Evolutionary conservation across 2,329 filamentous ascomycete genomes (phyloP), one percentile per base, ranked within the genome.

Genomic region (Xylariaceae sp.): DNA sequence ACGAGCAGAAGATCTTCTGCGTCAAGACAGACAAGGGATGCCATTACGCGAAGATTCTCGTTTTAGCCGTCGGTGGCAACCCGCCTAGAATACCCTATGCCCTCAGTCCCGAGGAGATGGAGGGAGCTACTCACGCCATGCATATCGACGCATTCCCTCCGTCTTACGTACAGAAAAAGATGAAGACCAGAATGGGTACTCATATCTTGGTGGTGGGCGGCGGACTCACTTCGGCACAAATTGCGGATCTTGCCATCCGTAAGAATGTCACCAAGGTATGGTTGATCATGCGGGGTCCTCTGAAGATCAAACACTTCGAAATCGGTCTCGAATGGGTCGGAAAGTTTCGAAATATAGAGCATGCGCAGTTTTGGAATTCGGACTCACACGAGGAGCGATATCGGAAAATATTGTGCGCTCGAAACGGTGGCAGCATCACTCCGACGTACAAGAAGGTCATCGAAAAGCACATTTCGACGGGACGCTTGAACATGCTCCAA

Each of bases 301-400:
- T 79, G 9, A 73, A 74, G 62, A 78, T 89, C 48, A 92, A 92
- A 70, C 84, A 86, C 56, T 92, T 92, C 60, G 89, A 92, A 62
- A 79, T 92, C 29, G 81, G 85, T 54, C 76, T 92, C 1, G 78
- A 81, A 47, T 94, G 89, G 89, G 87, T 92, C 69, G 87, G 86
- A 7, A 92, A 92, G 67, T 92, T 88, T 69, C 84, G 85, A 53
- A 92, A 92, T 67, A 80, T 83, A 51, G 83, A 88, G 61, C 87
- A 91, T 66, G 85, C 88, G 0, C 78, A 79, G 0, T 94, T 91
- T 69, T 91, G 87, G 86, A 83, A 81, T 5, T 86, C 87, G 3
- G 87, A 91, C 62, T 81, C 80, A 4, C 85, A 89, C 56, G 78
- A 83, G 30, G 80, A 91, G 68, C 78, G 87, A 2, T 76, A 85